Percentiles rank a stretch among this genome's conserved stretches.
These are phyloP conservation scores for Phytophthora pini DNA, from an alignment of 352 stramenopile species.

Conservation along the genomic window DNA sequence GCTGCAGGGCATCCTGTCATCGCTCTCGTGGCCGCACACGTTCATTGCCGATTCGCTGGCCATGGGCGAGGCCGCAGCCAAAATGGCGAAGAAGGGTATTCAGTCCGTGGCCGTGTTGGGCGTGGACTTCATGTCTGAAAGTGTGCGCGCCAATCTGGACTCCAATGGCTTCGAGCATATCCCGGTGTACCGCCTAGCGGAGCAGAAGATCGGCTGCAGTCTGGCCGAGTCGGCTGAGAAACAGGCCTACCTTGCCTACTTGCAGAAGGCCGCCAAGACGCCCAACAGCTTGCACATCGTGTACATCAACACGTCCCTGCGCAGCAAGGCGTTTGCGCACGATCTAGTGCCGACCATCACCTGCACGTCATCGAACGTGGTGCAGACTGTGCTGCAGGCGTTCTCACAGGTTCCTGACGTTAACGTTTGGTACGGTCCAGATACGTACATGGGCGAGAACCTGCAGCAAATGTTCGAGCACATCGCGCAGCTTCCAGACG, in stretches of 20 bases:
- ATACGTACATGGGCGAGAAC: slow-evolving; percentile 99
- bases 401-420: slow-evolving; percentile 92
- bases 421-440: slow-evolving; percentile 93
- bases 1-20: slow-evolving; percentile 91
- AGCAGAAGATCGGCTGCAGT: slow-evolving; percentile 95
- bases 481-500: slow-evolving; percentile 77
- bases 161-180: slow-evolving; percentile 93
- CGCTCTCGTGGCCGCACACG: slow-evolving; percentile 90
- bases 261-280: slow-evolving; percentile 89
- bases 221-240: slow-evolving; percentile 95
- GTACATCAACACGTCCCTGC: slow-evolving; percentile 98
- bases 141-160: slow-evolving; percentile 93
- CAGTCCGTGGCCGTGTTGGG: slow-evolving; percentile 94
- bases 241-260: slow-evolving; percentile 93
- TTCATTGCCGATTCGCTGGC: slow-evolving; percentile 96
- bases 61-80: slow-evolving; percentile 97
- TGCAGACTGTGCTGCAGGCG: slow-evolving; percentile 96
- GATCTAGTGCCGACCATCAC: slow-evolving; percentile 97
- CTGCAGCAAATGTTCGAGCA: slow-evolving; percentile 94
- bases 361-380: slow-evolving; percentile 96
- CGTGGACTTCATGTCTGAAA: slow-evolving; percentile 99
- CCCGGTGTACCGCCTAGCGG: slow-evolving; percentile 94
- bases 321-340: slow-evolving; percentile 95
- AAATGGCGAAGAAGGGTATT: slow-evolving; percentile 93
- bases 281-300: slow-evolving; percentile 95